phyloP scores from a whole-genome alignment of 495 filamentous ascomycete species.

The Penicillium atrosanguineum region DNA sequence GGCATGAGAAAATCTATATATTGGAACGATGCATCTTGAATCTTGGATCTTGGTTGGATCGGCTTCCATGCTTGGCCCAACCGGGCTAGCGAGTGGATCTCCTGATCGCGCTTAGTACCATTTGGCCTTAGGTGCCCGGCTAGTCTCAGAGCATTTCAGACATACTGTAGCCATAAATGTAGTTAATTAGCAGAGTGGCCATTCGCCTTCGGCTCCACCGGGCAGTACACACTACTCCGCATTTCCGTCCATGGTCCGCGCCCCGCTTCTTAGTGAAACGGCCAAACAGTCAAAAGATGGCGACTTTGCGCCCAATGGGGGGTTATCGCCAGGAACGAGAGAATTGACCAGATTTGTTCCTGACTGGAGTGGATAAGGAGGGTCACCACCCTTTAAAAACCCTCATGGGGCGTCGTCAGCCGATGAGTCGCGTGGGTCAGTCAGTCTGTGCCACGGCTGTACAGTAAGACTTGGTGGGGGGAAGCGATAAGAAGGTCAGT shows the following conservation, averaged over 20 bases:
- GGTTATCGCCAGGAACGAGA: not conserved
- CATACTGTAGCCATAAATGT: not conserved
- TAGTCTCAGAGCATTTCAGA: not conserved
- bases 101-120: not conserved
- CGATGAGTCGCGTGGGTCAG: constrained; percentile 15
- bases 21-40: not conserved
- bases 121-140: not conserved
- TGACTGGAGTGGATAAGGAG: not conserved
- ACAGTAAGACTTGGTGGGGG: not conserved
- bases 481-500: constrained; percentile 5
- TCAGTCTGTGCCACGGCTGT: constrained; percentile 20
- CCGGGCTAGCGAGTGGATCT: not conserved
- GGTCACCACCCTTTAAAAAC: not conserved
- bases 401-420: constrained; percentile 10
- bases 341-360: not conserved
- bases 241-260: not conserved
- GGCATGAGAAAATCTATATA: not conserved
- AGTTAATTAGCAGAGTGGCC: no score
- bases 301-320: not conserved
- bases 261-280: not conserved
- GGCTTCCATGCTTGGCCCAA: not conserved
- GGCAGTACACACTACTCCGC: not conserved
- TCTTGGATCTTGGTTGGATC: not conserved
- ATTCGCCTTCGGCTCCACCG: not conserved
- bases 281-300: not conserved